Evolutionary conservation across 2,329 filamentous ascomycete species (phyloP).

Genomic region (Talaromyces albobiverticillius): DNA sequence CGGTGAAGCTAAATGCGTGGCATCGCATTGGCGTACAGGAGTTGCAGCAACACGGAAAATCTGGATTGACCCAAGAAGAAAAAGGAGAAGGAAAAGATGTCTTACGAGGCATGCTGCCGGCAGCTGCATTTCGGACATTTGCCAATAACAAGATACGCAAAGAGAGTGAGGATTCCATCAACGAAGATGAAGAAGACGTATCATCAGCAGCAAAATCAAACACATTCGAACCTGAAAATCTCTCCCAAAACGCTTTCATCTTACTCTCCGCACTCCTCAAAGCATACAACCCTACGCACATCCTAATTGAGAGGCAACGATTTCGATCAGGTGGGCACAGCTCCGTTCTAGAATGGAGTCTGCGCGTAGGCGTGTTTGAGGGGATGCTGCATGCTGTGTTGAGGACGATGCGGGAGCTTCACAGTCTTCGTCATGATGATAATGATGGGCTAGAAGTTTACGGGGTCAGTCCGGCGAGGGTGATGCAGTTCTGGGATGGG

Average conservation of each 20-base stretch:
- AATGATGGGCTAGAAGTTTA: conserved; percentile 45
- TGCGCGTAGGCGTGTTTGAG: conserved; percentile 78
- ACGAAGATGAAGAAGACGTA: neutral
- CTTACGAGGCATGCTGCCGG: neutral
- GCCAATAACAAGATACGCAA: neutral
- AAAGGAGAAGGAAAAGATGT: neutral
- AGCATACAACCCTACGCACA: conserved; percentile 58
- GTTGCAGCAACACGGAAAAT: conserved; percentile 9
- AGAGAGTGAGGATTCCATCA: neutral
- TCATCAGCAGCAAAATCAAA: conserved; percentile 16
- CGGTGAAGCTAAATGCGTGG: conserved; percentile 39
- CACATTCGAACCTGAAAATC: conserved; percentile 51
- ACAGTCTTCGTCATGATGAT: conserved; percentile 43
- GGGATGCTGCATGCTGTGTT: conserved; percentile 74
- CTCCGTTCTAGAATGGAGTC: conserved; percentile 75
- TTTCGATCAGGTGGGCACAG: conserved; percentile 62
- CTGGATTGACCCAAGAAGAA: too few relatives aligned
- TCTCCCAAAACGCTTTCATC: conserved; percentile 56
- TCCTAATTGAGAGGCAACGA: conserved; percentile 68
- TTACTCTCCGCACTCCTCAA: conserved; percentile 52
- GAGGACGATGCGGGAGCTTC: conserved; percentile 51
- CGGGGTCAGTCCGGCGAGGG: conserved; percentile 53
- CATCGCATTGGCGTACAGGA: conserved; percentile 36
- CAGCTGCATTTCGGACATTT: conserved; percentile 12
- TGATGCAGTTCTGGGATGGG: conserved; percentile 54